Evolutionary conservation across 495 filamentous ascomycete genomes (phyloP).

Genomic region (Lichenothelia convexa): DNA sequence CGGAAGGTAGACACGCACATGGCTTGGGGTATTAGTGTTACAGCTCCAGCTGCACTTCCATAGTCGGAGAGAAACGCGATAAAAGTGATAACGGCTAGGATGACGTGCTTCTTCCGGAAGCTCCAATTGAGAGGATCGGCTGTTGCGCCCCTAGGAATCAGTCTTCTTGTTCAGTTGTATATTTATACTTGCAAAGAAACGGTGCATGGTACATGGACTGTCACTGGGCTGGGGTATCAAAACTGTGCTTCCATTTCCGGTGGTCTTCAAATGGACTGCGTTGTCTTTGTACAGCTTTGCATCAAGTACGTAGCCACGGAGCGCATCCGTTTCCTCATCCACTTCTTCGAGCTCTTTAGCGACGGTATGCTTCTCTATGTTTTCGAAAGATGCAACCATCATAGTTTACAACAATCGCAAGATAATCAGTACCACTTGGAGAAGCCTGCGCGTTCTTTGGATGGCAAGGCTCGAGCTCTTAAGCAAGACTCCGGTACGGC

Average conservation of each 20-base stretch:
- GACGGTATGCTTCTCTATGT: too few relatives aligned
- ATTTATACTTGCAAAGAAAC: too few relatives aligned
- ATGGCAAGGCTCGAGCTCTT: too few relatives aligned
- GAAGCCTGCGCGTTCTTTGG: too few relatives aligned
- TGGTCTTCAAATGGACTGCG: slow-evolving; percentile 2
- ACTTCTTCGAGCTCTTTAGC: too few relatives aligned
- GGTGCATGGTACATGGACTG: too few relatives aligned
- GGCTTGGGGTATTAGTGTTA: slow-evolving; percentile 2
- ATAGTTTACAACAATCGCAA: too few relatives aligned
- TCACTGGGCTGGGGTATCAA: slow-evolving; percentile 6
- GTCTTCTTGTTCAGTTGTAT: too few relatives aligned
- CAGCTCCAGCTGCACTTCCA: background rate
- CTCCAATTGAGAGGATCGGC: slow-evolving; percentile 9
- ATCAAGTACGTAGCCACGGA: slow-evolving; percentile 6
- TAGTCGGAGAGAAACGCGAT: slow-evolving; percentile 5
- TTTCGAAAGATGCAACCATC: too few relatives aligned
- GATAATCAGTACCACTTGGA: too few relatives aligned
- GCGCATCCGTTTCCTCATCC: slow-evolving; percentile 1
- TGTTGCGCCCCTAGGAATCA: too few relatives aligned
- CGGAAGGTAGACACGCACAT: slow-evolving; percentile 2
- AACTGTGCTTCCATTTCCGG: slow-evolving; percentile 6
- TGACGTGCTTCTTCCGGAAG: slow-evolving; percentile 3
- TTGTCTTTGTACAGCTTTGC: background rate
- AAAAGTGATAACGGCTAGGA: slow-evolving; percentile 6
- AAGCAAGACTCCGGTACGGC: too few relatives aligned